phyloP scores from a whole-genome alignment of 495 filamentous ascomycete species.

The Penicillium atrosanguineum region DNA sequence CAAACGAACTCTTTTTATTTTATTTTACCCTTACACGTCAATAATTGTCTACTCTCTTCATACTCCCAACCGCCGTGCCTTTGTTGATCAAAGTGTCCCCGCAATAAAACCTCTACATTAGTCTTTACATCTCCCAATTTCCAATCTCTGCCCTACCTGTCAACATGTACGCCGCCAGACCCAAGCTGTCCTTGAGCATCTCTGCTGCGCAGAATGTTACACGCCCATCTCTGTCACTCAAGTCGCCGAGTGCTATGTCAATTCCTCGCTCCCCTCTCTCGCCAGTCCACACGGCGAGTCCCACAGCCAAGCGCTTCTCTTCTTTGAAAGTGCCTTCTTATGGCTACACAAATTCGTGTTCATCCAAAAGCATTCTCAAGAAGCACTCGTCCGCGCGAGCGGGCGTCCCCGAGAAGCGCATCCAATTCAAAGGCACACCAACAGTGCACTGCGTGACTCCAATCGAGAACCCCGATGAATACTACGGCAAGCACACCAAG shows the following conservation, averaged over 20 bases:
- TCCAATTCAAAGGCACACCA: slow-evolving; percentile 47
- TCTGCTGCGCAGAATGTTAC: slow-evolving; percentile 36
- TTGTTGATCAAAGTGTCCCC: slow-evolving; percentile 40
- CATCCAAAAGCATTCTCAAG: slow-evolving; percentile 53
- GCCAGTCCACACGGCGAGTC: slow-evolving; percentile 38
- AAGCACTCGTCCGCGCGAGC: slow-evolving; percentile 27
- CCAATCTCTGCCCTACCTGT: slow-evolving; percentile 3
- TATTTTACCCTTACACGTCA: slow-evolving; percentile 26
- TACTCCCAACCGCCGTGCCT: slow-evolving; percentile 21
- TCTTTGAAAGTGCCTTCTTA: slow-evolving; percentile 41
- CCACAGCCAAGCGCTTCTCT: slow-evolving; percentile 42
- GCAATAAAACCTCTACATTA: slow-evolving; percentile 7
- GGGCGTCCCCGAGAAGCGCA: slow-evolving; percentile 35
- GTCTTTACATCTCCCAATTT: slow-evolving; percentile 2
- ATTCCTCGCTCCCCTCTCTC: slow-evolving; percentile 47
- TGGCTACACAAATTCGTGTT: slow-evolving; percentile 47
- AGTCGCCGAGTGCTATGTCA: slow-evolving; percentile 35
- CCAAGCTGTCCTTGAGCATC: slow-evolving; percentile 50
- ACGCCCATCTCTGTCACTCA: slow-evolving; percentile 40
- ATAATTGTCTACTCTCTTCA: slow-evolving; percentile 30
- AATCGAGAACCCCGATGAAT: slow-evolving; percentile 52
- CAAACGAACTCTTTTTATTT: slow-evolving; percentile 26
- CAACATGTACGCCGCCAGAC: slow-evolving; percentile 43
- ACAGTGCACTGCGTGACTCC: slow-evolving; percentile 52
- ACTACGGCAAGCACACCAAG: slow-evolving; percentile 51